Evolutionary conservation across 441 rosid genomes (phyloP).

Genomic region (Jatropha podagrica): DNA sequence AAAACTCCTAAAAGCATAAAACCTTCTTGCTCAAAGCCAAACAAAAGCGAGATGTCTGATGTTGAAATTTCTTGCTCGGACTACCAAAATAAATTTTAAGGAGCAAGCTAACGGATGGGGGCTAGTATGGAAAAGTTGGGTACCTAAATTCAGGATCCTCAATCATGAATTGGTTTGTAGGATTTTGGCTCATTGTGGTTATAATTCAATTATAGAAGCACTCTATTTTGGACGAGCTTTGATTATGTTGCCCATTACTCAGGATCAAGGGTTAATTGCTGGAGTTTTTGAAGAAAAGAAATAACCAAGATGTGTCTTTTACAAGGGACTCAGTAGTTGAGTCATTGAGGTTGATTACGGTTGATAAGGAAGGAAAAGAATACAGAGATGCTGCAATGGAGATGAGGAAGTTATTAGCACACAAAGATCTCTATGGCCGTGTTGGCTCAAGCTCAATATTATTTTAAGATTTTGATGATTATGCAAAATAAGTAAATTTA

Average conservation of each 20-base stretch:
- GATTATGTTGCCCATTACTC: neutral
- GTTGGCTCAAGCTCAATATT: too few relatives aligned
- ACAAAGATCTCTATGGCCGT: neutral
- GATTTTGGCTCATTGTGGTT: slow-evolving; percentile 17
- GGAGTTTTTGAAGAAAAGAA: slow-evolving; percentile 18
- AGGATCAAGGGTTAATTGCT: slow-evolving; percentile 17
- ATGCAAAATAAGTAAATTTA: too few relatives aligned
- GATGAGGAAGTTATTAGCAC: slow-evolving; percentile 17
- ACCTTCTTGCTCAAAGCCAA: too few relatives aligned
- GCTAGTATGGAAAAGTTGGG: slow-evolving; percentile 16
- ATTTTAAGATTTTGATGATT: too few relatives aligned
- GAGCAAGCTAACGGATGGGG: slow-evolving; percentile 7
- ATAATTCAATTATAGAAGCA: slow-evolving; percentile 24
- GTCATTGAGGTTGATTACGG: slow-evolving; percentile 20
- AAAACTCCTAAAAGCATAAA: too few relatives aligned
- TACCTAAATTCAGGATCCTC: slow-evolving; percentile 6
- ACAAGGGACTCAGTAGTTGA: slow-evolving; percentile 2
- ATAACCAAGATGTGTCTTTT: slow-evolving; percentile 18
- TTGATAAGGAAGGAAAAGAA: slow-evolving; percentile 9
- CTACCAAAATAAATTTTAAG: slow-evolving; percentile 3
- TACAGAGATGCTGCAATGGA: slow-evolving; percentile 21
- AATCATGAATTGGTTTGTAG: slow-evolving; percentile 1
- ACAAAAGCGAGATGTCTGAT: too few relatives aligned
- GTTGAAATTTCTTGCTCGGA: neutral
- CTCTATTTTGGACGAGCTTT: slow-evolving; percentile 14